Percentiles rank a stretch among this genome's conserved stretches.
These are phyloP conservation scores for Mariannaea sp. DNA, from an alignment of 2,329 filamentous ascomycete genomes.

Conservation along the genomic window DNA sequence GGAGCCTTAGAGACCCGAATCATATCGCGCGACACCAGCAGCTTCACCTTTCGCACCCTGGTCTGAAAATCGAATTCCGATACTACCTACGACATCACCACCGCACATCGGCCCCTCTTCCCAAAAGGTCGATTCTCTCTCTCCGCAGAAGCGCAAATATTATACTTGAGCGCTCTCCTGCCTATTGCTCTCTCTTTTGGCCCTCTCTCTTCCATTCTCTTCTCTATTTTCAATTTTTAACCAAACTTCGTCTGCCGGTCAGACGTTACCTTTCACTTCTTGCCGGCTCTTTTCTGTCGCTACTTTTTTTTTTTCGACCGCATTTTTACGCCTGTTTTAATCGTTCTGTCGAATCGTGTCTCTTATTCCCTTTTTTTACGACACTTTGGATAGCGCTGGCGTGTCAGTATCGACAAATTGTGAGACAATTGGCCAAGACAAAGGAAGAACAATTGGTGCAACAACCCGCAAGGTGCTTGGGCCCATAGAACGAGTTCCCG, in stretches of 20 bases:
- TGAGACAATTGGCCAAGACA: conserved; percentile 5
- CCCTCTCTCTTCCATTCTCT: not conserved
- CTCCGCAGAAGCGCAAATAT: not conserved
- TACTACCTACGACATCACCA: too few species aligned
- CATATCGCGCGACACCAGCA: conserved; percentile 41
- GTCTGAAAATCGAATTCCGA: not conserved
- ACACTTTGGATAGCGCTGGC: conserved; percentile 38
- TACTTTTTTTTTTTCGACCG: conserved; percentile 51
- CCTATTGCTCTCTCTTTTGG: too few species aligned
- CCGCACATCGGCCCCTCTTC: too few species aligned
- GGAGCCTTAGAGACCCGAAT: conserved; percentile 39
- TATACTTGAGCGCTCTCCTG: not conserved
- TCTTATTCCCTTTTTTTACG: conserved; percentile 42
- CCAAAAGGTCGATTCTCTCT: too few species aligned
- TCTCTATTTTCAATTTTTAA: too few species aligned
- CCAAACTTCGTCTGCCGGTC: conserved; percentile 20
- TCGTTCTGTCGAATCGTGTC: too few species aligned
- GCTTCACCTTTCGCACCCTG: conserved; percentile 18
- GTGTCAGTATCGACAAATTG: conserved; percentile 18
- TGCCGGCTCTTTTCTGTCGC: conserved; percentile 28
- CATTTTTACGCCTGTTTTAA: too few species aligned
- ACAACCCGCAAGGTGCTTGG: conserved; percentile 10
- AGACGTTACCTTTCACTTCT: conserved; percentile 24
- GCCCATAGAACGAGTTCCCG: conserved; percentile 18
- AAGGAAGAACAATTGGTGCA: not conserved